A percentile compares a stretch with the other conserved stretches of the same genome.
Conservation (phyloP, 352 stramenopile species). For the Globisporangium yorkense region DNA sequence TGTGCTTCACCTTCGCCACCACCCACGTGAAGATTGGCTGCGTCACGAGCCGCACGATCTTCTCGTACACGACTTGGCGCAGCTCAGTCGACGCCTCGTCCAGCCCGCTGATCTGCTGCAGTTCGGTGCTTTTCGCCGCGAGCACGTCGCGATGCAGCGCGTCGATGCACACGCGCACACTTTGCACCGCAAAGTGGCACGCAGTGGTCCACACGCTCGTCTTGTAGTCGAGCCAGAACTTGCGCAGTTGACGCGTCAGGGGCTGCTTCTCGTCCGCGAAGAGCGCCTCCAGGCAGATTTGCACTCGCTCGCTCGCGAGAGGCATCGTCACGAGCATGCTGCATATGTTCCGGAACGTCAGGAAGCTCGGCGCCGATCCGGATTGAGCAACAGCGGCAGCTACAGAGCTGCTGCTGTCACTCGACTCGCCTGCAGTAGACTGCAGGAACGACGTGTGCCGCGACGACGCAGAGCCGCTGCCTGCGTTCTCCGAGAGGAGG, state of each 20-base stretch:
- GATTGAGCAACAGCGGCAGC: constrained; percentile 5
- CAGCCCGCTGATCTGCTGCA: constrained; percentile 42
- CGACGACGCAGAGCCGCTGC: background rate
- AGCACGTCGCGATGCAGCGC: constrained; percentile 28
- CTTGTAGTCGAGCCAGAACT: constrained; percentile 49
- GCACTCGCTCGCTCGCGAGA: constrained; percentile 21
- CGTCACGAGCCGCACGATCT: constrained; percentile 24
- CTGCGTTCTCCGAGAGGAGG: constrained; percentile 22
- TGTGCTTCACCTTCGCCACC: constrained; percentile 30
- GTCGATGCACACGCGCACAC: constrained; percentile 25
- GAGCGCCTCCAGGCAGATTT: constrained; percentile 41
- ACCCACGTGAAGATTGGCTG: constrained; percentile 37
- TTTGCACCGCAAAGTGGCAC: constrained; percentile 17
- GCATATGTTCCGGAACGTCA: constrained; percentile 53
- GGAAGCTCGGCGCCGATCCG: constrained; percentile 16
- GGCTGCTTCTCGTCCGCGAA: constrained; percentile 36
- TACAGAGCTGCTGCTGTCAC: constrained; percentile 12
- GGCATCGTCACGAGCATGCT: constrained; percentile 26
- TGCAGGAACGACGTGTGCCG: constrained; percentile 10
- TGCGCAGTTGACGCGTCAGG: constrained; percentile 28
- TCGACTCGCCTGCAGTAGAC: constrained; percentile 4
- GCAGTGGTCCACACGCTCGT: constrained; percentile 22
- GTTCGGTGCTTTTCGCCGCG: constrained; percentile 25
- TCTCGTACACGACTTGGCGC: constrained; percentile 26
- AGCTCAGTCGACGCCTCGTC: constrained; percentile 28